Conservation (phyloP, 179 eudicot species). For the Camellia oleifera region DNA sequence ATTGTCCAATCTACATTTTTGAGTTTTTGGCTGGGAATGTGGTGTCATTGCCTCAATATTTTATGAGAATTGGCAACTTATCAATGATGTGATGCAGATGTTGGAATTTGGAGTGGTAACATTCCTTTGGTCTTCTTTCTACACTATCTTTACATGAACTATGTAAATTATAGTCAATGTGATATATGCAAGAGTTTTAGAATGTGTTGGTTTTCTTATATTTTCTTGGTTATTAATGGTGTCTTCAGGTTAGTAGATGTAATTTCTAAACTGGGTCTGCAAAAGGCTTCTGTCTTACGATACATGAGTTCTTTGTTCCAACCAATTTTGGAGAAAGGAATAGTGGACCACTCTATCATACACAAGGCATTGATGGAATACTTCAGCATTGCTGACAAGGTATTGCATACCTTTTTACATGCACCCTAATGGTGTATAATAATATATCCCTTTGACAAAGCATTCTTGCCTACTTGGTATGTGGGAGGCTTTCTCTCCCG, state of each 20-base stretch:
- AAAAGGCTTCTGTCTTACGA: constrained; percentile 63
- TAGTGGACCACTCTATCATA: constrained; percentile 88
- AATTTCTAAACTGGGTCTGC: constrained; percentile 67
- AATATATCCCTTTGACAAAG: not conserved
- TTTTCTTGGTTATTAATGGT: not conserved
- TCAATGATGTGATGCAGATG: not conserved
- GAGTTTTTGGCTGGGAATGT: not conserved
- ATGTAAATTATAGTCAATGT: not conserved
- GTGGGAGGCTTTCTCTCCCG: not conserved
- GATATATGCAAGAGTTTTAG: not conserved
- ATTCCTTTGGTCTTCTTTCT: not conserved
- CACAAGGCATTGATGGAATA: constrained; percentile 84
- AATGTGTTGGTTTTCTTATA: not conserved
- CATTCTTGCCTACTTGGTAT: not conserved
- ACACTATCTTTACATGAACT: not conserved
- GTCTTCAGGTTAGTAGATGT: constrained; percentile 72
- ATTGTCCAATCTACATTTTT: not conserved
- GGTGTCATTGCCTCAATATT: not conserved
- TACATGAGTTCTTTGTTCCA: constrained; percentile 76
- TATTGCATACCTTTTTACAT: constrained; percentile 18
- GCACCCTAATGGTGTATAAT: not conserved
- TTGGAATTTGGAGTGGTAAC: not conserved
- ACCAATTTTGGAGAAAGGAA: constrained; percentile 92
- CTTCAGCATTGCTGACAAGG: constrained; percentile 85
- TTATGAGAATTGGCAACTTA: not conserved